Evolutionary conservation across 768 basidiomycete genomes (phyloP).

Genomic region (Asterophora parasitica): DNA sequence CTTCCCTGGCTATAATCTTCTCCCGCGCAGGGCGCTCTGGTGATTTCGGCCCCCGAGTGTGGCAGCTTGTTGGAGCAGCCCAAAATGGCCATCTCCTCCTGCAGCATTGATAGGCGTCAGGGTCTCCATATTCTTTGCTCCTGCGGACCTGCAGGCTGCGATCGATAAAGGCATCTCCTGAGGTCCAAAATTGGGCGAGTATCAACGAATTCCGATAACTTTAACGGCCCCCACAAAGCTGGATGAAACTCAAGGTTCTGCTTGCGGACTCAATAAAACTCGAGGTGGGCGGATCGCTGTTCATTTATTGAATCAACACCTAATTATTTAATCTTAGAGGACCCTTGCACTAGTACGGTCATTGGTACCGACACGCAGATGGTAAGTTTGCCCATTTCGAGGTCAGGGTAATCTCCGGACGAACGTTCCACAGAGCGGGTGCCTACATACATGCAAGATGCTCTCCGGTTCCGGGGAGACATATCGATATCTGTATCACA

Average conservation of each 20-base stretch:
- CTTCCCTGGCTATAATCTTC: background rate
- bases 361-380: background rate
- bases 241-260: background rate
- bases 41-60: too few species aligned
- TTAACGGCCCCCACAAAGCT: background rate
- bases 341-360: background rate
- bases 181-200: background rate
- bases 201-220: background rate
- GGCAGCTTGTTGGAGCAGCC: too few species aligned
- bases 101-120: too few species aligned
- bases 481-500: too few species aligned
- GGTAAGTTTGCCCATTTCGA: background rate
- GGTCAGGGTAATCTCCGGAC: slow-evolving; percentile 1
- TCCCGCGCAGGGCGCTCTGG: too few species aligned
- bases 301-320: too few species aligned
- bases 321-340: background rate
- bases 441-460: background rate
- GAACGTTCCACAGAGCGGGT: background rate
- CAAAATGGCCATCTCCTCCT: too few species aligned
- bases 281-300: background rate
- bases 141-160: background rate
- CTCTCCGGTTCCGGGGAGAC: too few species aligned
- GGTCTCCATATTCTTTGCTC: background rate
- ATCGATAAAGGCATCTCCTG: background rate
- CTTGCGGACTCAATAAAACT: background rate